Percentiles rank a stretch among this genome's conserved stretches.
phyloP scores from a whole-genome alignment of 345 rosid genomes.

The Trapa bicornis region DNA sequence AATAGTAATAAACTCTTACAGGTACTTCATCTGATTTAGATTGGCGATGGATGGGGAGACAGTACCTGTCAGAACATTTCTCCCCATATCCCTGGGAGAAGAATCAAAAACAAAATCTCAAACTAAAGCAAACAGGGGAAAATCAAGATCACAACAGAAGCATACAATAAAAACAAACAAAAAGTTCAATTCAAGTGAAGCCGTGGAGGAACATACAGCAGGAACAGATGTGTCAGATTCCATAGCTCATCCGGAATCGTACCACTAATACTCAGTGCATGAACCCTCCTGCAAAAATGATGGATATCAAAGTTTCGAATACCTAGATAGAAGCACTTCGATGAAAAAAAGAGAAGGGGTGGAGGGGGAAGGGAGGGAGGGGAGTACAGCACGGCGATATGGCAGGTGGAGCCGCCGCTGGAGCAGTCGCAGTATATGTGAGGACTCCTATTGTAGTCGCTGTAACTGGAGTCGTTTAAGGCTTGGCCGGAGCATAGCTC shows the following conservation, averaged over 20 bases:
- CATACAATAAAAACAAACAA: neutral
- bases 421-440: slow-evolving; percentile 21
- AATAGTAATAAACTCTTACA: slow-evolving; percentile 21
- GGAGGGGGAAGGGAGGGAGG: neutral
- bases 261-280: slow-evolving; percentile 20
- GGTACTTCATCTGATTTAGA: slow-evolving; percentile 41
- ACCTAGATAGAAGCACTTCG: too few relatives aligned
- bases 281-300: slow-evolving; percentile 21
- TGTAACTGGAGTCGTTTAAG: neutral
- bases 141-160: too few relatives aligned
- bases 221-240: slow-evolving; percentile 29
- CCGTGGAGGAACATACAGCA: slow-evolving; percentile 18
- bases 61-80: slow-evolving; percentile 37
- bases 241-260: slow-evolving; percentile 42
- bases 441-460: slow-evolving; percentile 6
- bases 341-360: too few relatives aligned
- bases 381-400: slow-evolving; percentile 21
- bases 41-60: slow-evolving; percentile 37
- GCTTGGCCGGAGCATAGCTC: slow-evolving; percentile 21
- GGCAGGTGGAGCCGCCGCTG: slow-evolving; percentile 17
- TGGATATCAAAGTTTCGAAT: neutral
- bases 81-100: slow-evolving; percentile 30
- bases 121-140: too few relatives aligned
- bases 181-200: neutral
- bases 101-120: neutral